Percentiles rank a stretch among this genome's conserved stretches.
Evolutionary conservation across 805 yeast genomes (phyloP).

Genomic region (Kuraishia borneana): DNA sequence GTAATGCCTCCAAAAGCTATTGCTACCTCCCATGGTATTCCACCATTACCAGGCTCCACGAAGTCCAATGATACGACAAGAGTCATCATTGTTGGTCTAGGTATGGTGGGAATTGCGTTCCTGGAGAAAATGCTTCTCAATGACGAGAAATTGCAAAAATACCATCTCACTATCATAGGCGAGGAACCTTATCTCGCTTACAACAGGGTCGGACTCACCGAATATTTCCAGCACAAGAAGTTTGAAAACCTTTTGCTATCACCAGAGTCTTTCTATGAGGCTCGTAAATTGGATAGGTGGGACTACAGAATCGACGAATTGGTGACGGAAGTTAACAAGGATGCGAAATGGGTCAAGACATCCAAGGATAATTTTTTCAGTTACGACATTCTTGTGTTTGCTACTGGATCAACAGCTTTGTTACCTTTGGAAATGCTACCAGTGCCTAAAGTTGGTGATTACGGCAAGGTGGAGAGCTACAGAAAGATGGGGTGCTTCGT

Average conservation of each 20-base stretch:
- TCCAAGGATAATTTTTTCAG: constrained; percentile 6
- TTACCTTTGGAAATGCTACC: constrained; percentile 16
- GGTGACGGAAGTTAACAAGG: constrained; percentile 9
- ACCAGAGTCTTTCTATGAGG: constrained; percentile 14
- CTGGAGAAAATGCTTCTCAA: constrained; percentile 20
- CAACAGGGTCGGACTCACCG: constrained; percentile 24
- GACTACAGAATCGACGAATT: constrained; percentile 12
- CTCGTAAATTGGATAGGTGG: constrained; percentile 12
- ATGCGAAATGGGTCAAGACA: constrained; percentile 7
- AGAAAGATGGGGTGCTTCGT: constrained; percentile 21
- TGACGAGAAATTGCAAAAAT: constrained; percentile 18
- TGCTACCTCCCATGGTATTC: constrained; percentile 3
- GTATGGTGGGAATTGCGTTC: constrained; percentile 25
- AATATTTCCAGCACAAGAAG: constrained; percentile 16
- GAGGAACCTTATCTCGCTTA: constrained; percentile 25
- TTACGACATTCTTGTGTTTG: constrained; percentile 19
- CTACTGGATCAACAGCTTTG: constrained; percentile 22
- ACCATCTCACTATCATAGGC: constrained; percentile 17
- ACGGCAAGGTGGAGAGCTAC: constrained; percentile 7
- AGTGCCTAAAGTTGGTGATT: constrained; percentile 6
- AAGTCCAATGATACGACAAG: constrained; percentile 4
- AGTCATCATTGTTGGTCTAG: constrained; percentile 22
- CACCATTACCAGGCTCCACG: constrained; percentile 1
- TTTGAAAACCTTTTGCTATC: constrained; percentile 15
- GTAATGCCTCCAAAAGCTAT: constrained; percentile 1